phyloP scores from a whole-genome alignment of 306 rosid species.

The Cyclanthera cordifolia region DNA sequence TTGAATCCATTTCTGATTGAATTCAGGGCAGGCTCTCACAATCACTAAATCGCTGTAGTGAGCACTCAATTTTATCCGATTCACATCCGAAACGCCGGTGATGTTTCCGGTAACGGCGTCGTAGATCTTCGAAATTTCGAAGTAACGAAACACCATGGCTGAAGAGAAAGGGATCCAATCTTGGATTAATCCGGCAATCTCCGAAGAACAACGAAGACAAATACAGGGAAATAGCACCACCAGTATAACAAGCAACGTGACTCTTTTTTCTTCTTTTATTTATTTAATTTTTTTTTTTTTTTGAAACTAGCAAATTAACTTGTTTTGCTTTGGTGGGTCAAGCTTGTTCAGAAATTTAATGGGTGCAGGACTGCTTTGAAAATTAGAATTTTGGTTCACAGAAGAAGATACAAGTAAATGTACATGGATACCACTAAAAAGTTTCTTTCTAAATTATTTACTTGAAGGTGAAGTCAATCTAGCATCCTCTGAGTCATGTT shows the following conservation, averaged over 20 bases:
- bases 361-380: not conserved
- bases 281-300: too few relatives aligned
- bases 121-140: slow-evolving; percentile 6
- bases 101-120: not conserved
- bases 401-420: not conserved
- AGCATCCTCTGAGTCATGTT: slow-evolving; percentile 75
- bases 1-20: slow-evolving; percentile 18
- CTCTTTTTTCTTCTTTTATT: too few relatives aligned
- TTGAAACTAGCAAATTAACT: too few relatives aligned
- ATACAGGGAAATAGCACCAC: not conserved
- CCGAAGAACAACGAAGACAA: not conserved
- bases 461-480: slow-evolving; percentile 56
- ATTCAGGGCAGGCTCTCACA: slow-evolving; percentile 23
- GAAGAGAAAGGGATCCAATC: slow-evolving; percentile 21
- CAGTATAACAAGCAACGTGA: not conserved
- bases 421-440: not conserved
- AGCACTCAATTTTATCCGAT: not conserved
- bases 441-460: slow-evolving; percentile 24
- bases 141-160: slow-evolving; percentile 2
- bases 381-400: not conserved
- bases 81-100: slow-evolving; percentile 2
- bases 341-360: not conserved
- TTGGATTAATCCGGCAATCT: slow-evolving; percentile 8
- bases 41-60: slow-evolving; percentile 16
- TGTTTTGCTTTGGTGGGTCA: not conserved